Percentiles rank a stretch among this genome's conserved stretches.
Evolutionary conservation across 2,329 filamentous ascomycete genomes (phyloP).

Genomic region (Hypoxylon sp.): DNA sequence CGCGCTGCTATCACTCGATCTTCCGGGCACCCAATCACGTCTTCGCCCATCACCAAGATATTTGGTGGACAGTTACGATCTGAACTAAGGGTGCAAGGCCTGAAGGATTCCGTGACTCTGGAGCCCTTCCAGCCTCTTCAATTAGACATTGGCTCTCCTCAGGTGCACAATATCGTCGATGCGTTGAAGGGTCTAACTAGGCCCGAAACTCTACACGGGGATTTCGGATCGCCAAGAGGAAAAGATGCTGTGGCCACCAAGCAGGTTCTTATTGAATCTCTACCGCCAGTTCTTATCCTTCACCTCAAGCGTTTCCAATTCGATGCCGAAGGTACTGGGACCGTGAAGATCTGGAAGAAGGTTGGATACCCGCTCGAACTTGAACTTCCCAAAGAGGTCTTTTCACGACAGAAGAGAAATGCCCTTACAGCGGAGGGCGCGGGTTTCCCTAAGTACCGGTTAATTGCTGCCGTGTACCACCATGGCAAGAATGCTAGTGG

Average conservation of each 20-base stretch:
- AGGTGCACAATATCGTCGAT: slow-evolving; percentile 92
- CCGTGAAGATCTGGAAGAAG: slow-evolving; percentile 99
- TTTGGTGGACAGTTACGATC: slow-evolving; percentile 94
- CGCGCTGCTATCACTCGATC: slow-evolving; percentile 88
- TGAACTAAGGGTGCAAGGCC: slow-evolving; percentile 86
- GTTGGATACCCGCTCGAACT: slow-evolving; percentile 94
- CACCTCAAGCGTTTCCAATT: slow-evolving; percentile 99
- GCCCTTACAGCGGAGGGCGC: slow-evolving; percentile 73
- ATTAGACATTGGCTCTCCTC: slow-evolving; percentile 89
- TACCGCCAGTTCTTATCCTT: slow-evolving; percentile 92
- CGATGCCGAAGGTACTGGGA: slow-evolving; percentile 83
- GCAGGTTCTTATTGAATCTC: slow-evolving; percentile 92
- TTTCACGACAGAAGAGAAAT: slow-evolving; percentile 81
- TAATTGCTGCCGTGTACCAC: slow-evolving; percentile 95
- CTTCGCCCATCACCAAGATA: slow-evolving; percentile 92
- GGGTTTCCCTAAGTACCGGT: slow-evolving; percentile 84
- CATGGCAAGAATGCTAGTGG: slow-evolving; percentile 97
- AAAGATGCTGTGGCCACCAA: slow-evolving; percentile 86
- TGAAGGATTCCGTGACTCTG: slow-evolving; percentile 90
- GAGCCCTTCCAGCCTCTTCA: slow-evolving; percentile 96
- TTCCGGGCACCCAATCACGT: slow-evolving; percentile 78
- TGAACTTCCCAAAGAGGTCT: slow-evolving; percentile 91
- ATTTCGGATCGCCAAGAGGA: slow-evolving; percentile 85
- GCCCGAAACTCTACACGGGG: slow-evolving; percentile 86
- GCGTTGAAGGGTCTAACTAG: slow-evolving; percentile 88